phyloP scores from a whole-genome alignment of 2,329 filamentous ascomycete species.

The Aureobasidium zeae region DNA sequence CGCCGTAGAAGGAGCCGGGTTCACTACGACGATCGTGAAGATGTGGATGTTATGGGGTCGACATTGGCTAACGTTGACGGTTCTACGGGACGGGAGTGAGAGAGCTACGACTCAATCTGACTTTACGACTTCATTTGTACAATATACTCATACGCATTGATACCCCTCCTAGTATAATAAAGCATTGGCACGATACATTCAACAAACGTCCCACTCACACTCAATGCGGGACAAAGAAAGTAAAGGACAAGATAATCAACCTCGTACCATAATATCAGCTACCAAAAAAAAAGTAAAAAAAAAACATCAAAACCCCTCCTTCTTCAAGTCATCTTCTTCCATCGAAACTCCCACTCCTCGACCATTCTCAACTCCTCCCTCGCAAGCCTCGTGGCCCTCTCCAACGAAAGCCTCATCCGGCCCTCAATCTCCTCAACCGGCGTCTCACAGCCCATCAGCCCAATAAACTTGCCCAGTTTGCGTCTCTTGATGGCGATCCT shows the following conservation, averaged over 20 bases:
- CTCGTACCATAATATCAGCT: too few species aligned
- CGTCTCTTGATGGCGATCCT: slow-evolving; percentile 50
- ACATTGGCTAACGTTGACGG: slow-evolving; percentile 12
- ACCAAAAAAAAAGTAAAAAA: too few species aligned
- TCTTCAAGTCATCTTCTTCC: slow-evolving; percentile 25
- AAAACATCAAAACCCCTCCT: too few species aligned
- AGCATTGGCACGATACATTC: too few species aligned
- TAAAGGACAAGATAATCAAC: too few species aligned
- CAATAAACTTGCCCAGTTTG: slow-evolving; percentile 65
- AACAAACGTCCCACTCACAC: too few species aligned
- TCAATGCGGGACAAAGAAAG: too few species aligned
- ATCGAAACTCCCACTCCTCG: slow-evolving; percentile 28
- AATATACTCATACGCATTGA: neutral
- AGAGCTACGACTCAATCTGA: neutral
- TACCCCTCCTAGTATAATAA: too few species aligned
- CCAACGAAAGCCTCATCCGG: slow-evolving; percentile 30
- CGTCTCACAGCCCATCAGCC: slow-evolving; percentile 54
- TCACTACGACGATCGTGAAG: slow-evolving; percentile 1
- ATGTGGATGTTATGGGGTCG: slow-evolving; percentile 6
- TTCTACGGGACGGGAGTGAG: neutral
- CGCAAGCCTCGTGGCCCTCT: slow-evolving; percentile 24
- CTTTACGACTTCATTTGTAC: neutral
- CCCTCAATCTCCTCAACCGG: slow-evolving; percentile 40
- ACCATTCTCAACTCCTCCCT: slow-evolving; percentile 26
- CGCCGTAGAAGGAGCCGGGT: slow-evolving; percentile 1